These are phyloP conservation scores for Aspergillus uvarum DNA, from an alignment of 2,329 filamentous ascomycete genomes.

Conservation along the genomic window DNA sequence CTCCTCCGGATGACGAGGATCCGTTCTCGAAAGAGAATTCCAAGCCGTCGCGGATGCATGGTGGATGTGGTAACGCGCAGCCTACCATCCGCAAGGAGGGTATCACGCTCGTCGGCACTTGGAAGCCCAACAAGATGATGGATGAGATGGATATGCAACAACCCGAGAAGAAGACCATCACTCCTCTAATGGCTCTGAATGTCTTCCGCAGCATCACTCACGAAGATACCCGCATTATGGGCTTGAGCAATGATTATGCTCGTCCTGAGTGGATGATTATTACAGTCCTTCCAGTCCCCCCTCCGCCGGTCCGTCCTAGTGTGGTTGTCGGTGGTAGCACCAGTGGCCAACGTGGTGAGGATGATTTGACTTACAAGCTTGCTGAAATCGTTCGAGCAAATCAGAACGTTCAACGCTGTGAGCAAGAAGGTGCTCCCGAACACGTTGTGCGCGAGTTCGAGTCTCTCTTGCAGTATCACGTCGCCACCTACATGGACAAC, in stretches of 20 bases:
- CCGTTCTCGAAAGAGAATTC: conserved; percentile 64
- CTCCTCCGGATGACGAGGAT: conserved; percentile 65
- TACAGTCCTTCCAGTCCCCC: conserved; percentile 90
- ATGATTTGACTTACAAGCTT: conserved; percentile 98
- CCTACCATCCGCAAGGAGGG: conserved; percentile 86
- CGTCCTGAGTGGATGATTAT: conserved; percentile 98
- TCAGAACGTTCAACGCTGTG: conserved; percentile 86
- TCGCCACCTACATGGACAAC: conserved; percentile 99
- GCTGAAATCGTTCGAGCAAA: conserved; percentile 98
- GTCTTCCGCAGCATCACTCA: conserved; percentile 84
- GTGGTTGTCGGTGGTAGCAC: conserved; percentile 95
- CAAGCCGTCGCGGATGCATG: conserved; percentile 63
- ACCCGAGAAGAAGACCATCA: conserved; percentile 78
- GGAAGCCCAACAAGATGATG: conserved; percentile 74
- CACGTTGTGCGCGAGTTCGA: conserved; percentile 93
- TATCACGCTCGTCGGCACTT: conserved; percentile 74
- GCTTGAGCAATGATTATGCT: conserved; percentile 90
- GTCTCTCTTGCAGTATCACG: conserved; percentile 90
- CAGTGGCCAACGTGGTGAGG: conserved; percentile 89
- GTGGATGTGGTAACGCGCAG: conserved; percentile 89
- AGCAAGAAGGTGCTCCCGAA: conserved; percentile 84
- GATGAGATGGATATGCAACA: conserved; percentile 60
- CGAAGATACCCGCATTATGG: conserved; percentile 79
- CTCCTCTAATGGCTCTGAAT: conserved; percentile 77
- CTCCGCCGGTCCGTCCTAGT: conserved; percentile 91